A percentile compares a stretch with the other conserved stretches of the same genome.
phyloP scores from a whole-genome alignment of 2,329 filamentous ascomycete species.

The Aspergillus sp. region DNA sequence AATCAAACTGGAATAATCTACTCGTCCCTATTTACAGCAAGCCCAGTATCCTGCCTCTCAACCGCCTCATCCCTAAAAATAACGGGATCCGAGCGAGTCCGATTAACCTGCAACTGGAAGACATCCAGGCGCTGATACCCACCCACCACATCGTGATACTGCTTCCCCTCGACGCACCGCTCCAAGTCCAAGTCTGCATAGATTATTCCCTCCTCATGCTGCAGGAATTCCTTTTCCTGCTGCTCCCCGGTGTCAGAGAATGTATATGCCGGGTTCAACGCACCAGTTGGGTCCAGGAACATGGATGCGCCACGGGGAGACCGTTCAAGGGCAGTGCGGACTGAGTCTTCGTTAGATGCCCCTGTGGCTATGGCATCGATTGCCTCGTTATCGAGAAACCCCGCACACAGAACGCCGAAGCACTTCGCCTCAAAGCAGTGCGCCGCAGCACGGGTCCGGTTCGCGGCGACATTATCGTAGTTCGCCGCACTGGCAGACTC shows the following conservation, averaged over 20 bases:
- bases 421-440: conserved; percentile 61
- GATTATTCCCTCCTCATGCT: conserved; percentile 49
- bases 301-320: not conserved
- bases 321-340: not conserved
- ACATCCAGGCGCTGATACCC: not conserved
- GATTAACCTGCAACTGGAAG: not conserved
- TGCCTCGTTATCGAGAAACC: conserved; percentile 42
- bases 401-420: conserved; percentile 54
- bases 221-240: conserved; percentile 34
- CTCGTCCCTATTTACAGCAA: too few relatives aligned
- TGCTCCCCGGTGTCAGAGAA: not conserved
- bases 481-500: conserved; percentile 25
- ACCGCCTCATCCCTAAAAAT: not conserved
- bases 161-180: conserved; percentile 55
- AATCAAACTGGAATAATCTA: too few relatives aligned
- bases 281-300: not conserved
- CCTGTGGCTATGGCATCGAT: conserved; percentile 26
- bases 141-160: conserved; percentile 36
- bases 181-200: conserved; percentile 54
- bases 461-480: conserved; percentile 57
- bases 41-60: too few relatives aligned
- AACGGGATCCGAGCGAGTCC: not conserved
- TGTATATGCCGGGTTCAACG: not conserved
- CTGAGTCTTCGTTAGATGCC: not conserved
- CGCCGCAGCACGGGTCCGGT: conserved; percentile 52